Evolutionary conservation across 148 eudicot species (phyloP), one percentile per base, ranked within the genome.

Genomic region (Nepenthes gracilis): DNA sequence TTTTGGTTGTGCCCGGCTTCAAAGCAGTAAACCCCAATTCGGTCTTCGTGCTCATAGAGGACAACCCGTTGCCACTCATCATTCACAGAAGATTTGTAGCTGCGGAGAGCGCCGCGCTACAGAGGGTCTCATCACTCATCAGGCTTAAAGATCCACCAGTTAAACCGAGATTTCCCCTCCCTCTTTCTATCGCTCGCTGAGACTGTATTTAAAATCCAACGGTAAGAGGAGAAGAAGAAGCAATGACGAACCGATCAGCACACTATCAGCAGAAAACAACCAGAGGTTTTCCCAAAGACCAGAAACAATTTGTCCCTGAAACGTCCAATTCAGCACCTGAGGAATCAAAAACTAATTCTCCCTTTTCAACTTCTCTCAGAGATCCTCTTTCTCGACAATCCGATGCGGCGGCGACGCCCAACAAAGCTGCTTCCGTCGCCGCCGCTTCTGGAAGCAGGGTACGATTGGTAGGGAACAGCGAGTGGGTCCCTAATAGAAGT

Each of bases 331-430:
- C 68, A n/a, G 38, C 57, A 9, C 45, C 74, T 5, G 33, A 8
- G 6, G 38, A 36, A 14, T 49, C 37, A 43, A 60, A 64, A 38
- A 6, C 71, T 33, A 23, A 33, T 47, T 62, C 60, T 55, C 74
- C 74, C n/a, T 74, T 86, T 60, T 80, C 93, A 45, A 70, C 77
- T 58, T 77, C 86, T 13, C 73, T 83, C 33, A 57, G 83, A 33
- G 75, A 73, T 37, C 71, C 77, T 0, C 9, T 45, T 50, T 64
- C 81, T 14, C 32, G 48, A 6, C 51, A 59, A 36, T 43, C 73
- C 35, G 71, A 50, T 13, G 40, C 62, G 1, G 33, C 58, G 43
- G 56, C 51, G 7, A 55, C 34, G 35, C 36, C 33, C 15, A 33
- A 51, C 47, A 36, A 50, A 12, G 56, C 33, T 35, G 65, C 51